A percentile compares a stretch with the other conserved stretches of the same genome.
phyloP scores from a whole-genome alignment of 768 basidiomycete genomes.

The Mycena polygramma region DNA sequence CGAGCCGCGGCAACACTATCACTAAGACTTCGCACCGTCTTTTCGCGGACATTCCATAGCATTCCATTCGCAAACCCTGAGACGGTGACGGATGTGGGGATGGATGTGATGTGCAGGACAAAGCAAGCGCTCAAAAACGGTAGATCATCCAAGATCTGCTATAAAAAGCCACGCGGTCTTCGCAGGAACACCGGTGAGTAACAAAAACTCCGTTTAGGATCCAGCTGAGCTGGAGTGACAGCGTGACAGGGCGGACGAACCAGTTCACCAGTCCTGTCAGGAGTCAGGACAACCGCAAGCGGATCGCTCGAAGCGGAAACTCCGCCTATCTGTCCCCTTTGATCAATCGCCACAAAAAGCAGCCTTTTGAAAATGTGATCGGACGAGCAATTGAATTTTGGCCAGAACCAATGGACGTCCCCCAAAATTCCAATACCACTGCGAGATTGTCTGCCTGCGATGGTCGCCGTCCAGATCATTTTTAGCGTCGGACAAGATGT shows the following conservation, averaged over 20 bases:
- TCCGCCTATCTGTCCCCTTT: slow-evolving; percentile 2
- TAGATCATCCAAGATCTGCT: slow-evolving; percentile 16
- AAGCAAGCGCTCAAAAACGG: not conserved
- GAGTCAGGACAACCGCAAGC: slow-evolving; percentile 3
- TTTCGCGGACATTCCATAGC: not conserved
- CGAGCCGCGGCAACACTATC: too few relatives aligned
- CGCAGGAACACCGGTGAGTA: slow-evolving; percentile 16
- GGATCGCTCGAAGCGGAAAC: slow-evolving; percentile 14
- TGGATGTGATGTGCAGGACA: not conserved
- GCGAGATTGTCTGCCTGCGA: too few relatives aligned
- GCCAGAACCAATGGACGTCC: too few relatives aligned
- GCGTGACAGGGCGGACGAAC: slow-evolving; percentile 5
- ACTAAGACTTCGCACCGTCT: not conserved
- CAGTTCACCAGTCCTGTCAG: not conserved
- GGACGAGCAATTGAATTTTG: not conserved
- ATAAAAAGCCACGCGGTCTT: slow-evolving; percentile 14
- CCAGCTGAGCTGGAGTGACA: slow-evolving; percentile 3
- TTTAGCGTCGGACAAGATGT: too few relatives aligned
- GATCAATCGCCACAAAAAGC: not conserved
- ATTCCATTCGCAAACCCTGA: not conserved
- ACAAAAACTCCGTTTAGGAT: slow-evolving; percentile 7
- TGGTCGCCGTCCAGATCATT: too few relatives aligned
- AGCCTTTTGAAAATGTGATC: not conserved
- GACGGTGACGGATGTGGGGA: not conserved
- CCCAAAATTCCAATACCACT: too few relatives aligned